phyloP scores from a whole-genome alignment of 2,329 filamentous ascomycete species.

The Aspergillus transmontanensis region DNA sequence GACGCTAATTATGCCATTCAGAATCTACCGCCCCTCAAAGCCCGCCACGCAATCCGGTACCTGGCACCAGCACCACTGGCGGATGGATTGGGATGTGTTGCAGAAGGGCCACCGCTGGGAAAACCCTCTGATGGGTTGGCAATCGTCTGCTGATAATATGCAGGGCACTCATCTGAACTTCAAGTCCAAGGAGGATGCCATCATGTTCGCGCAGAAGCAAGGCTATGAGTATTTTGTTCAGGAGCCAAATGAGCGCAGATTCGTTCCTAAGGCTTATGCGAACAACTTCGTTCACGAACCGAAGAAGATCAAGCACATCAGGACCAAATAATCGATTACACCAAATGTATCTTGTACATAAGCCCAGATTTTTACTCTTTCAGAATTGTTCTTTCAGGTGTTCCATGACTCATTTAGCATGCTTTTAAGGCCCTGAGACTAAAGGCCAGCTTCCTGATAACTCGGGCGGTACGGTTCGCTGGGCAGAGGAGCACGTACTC shows the following conservation, averaged over 20 bases:
- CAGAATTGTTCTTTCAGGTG: slow-evolving; percentile 12
- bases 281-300: slow-evolving; percentile 91
- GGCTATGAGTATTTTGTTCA: slow-evolving; percentile 99
- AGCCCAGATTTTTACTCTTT: slow-evolving; percentile 27
- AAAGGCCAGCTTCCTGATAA: not conserved
- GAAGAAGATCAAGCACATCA: slow-evolving; percentile 83
- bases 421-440: not conserved
- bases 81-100: slow-evolving; percentile 98
- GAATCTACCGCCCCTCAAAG: slow-evolving; percentile 90
- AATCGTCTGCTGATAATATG: slow-evolving; percentile 92
- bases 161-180: slow-evolving; percentile 91
- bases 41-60: slow-evolving; percentile 94
- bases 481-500: not conserved
- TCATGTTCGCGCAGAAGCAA: slow-evolving; percentile 95
- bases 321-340: slow-evolving; percentile 67
- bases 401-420: not conserved
- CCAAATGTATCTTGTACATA: slow-evolving; percentile 42
- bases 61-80: slow-evolving; percentile 84
- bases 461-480: not conserved
- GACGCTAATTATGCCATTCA: slow-evolving; percentile 43
- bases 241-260: slow-evolving; percentile 86
- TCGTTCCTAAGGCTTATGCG: slow-evolving; percentile 90
- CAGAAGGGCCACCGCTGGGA: slow-evolving; percentile 95
- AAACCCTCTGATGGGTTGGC: slow-evolving; percentile 98
- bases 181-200: slow-evolving; percentile 90